Conservation (phyloP, 1,139 yeast genomes). For the Suhomyces bolitotheri region DNA sequence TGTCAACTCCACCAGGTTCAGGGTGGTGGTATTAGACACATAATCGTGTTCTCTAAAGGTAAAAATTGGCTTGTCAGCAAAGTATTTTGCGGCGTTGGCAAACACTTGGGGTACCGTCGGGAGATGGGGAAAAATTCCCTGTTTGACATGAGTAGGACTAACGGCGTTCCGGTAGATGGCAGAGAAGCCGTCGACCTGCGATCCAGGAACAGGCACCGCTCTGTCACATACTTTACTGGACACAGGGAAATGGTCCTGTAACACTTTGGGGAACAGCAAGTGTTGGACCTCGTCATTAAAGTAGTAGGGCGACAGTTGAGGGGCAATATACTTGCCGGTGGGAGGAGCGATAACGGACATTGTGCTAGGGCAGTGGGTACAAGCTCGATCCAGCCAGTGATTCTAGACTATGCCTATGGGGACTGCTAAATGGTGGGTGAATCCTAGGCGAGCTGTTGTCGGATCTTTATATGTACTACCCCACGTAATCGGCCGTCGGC, state of each 20-base stretch:
- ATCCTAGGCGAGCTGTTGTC: no score
- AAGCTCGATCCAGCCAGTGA: no score
- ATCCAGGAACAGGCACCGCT: slow-evolving; percentile 32
- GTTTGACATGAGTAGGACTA: slow-evolving; percentile 25
- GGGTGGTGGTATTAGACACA: slow-evolving; percentile 17
- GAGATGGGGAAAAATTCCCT: slow-evolving; percentile 19
- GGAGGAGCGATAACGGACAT: slow-evolving; percentile 22
- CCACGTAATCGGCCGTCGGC: no score
- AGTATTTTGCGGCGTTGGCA: slow-evolving; percentile 16
- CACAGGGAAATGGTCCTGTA: slow-evolving; percentile 29
- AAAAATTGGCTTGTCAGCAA: slow-evolving; percentile 17
- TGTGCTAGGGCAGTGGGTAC: background rate
- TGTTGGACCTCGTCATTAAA: slow-evolving; percentile 16
- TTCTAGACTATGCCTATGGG: no score
- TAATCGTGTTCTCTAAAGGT: slow-evolving; percentile 22
- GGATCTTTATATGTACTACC: no score
- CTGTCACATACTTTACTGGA: slow-evolving; percentile 12
- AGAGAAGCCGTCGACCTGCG: slow-evolving; percentile 32
- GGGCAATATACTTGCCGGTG: slow-evolving; percentile 14
- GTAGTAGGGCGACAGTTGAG: slow-evolving; percentile 23
- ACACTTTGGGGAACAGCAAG: slow-evolving; percentile 13
- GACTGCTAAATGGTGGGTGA: no score
- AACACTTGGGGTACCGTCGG: slow-evolving; percentile 20
- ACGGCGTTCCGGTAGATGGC: slow-evolving; percentile 35
- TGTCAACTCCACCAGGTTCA: slow-evolving; percentile 14